phyloP scores from a whole-genome alignment of 2,329 filamentous ascomycete genomes.

The Macroventuria anomochaeta region DNA sequence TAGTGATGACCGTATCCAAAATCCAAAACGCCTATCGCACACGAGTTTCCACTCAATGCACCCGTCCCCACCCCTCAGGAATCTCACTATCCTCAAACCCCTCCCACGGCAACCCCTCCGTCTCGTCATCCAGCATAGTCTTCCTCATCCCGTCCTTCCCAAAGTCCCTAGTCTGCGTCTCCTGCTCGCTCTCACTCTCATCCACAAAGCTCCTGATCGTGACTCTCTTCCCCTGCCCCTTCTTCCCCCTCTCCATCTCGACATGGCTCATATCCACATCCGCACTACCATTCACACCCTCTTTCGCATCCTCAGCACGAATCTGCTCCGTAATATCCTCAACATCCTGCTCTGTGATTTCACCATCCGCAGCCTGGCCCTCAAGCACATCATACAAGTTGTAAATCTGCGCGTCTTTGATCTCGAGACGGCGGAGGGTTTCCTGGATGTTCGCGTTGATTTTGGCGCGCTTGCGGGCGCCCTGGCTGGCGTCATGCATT shows the following conservation, averaged over 20 bases:
- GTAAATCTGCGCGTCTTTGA: slow-evolving; percentile 82
- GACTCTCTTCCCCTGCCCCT: slow-evolving; percentile 45
- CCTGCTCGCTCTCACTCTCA: slow-evolving; percentile 36
- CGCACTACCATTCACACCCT: not conserved
- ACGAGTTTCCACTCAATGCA: not conserved
- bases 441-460: slow-evolving; percentile 67
- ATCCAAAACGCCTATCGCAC: slow-evolving; percentile 4
- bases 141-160: slow-evolving; percentile 13
- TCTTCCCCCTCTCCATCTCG: slow-evolving; percentile 34
- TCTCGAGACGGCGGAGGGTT: slow-evolving; percentile 69
- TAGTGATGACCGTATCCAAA: not conserved
- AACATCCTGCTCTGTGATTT: slow-evolving; percentile 51
- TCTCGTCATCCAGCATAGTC: slow-evolving; percentile 29
- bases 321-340: slow-evolving; percentile 54
- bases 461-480: slow-evolving; percentile 67
- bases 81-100: slow-evolving; percentile 42
- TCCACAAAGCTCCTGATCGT: slow-evolving; percentile 47
- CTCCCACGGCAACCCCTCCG: slow-evolving; percentile 50
- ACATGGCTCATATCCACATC: slow-evolving; percentile 30
- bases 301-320: slow-evolving; percentile 45
- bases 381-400: slow-evolving; percentile 83
- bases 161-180: slow-evolving; percentile 32
- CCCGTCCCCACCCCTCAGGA: slow-evolving; percentile 13
- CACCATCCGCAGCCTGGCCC: slow-evolving; percentile 69
- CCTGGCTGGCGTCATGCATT: slow-evolving; percentile 65